Base-by-base conservation (phyloP, 208 protist species). In the Trypanosoma lewisi region DNA sequence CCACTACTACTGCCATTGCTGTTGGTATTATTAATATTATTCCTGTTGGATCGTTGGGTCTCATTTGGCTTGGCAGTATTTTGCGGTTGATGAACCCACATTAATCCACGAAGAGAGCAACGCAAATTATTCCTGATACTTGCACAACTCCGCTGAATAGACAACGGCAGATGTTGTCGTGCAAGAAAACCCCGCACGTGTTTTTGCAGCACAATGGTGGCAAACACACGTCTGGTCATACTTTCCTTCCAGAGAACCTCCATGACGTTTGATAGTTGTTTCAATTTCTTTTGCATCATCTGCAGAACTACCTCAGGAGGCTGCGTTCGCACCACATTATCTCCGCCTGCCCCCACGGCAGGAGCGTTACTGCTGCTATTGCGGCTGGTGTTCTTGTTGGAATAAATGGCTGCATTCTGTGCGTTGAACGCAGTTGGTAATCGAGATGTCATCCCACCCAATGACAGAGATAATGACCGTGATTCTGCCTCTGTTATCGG, bases 201-300 rank as follows among this genome's bases (percentile, higher is more conserved):
- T 49, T 74, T 74, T 66, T 94, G 87, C 31, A 94, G 80, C 3
- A 78, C 55, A 27, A 85, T 63, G 2, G 82, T 81, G 0, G 87
- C 87, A 44, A 75, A 71, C 19, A 61, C 70, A 30, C 82, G 77
- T 6, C 82, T 70, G 3, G 69, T 54, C 55, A 95, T 67, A 69
- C 88, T 81, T 27, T 77, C 72, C 52, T 70, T 71, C 78, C 84
- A 91, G 27, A 95, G 64, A 14, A 77, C 75, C 68, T 89, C 74
- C 67, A 90, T 78, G 19, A 92, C 78, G 54, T 61, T 63, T 23
- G 77, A 75, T 19, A 93, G 54, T 17, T 73, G 67, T 41, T 77
- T 82, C 48, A 92, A 61, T 33, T 93, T 93, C 49, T 79, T 69
- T 67, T 95, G 89, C 54, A 95, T 72, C 21, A 87, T 85, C 9